These are phyloP conservation scores for Penicillium lividum DNA, from an alignment of 495 filamentous ascomycete species.

Conservation along the genomic window DNA sequence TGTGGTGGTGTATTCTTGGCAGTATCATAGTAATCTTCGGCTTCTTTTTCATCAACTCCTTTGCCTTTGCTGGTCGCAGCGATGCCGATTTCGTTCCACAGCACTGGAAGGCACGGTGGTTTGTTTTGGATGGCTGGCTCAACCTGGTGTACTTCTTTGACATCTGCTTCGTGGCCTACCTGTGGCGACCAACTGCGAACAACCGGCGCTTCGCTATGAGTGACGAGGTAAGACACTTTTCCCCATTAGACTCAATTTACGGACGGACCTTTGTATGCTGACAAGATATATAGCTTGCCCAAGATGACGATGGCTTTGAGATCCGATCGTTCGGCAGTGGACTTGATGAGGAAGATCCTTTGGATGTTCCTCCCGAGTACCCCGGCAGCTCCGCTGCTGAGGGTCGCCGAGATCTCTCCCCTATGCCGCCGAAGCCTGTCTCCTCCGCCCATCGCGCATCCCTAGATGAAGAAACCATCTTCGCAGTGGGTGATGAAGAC, in stretches of 20 bases:
- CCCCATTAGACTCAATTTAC: neutral
- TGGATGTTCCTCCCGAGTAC: constrained; percentile 43
- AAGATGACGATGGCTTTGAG: constrained; percentile 98
- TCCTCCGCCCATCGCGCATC: constrained; percentile 60
- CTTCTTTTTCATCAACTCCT: constrained; percentile 95
- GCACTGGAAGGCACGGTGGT: constrained; percentile 97
- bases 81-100: constrained; percentile 88
- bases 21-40: constrained; percentile 94
- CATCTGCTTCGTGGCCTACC: constrained; percentile 88
- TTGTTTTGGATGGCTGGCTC: constrained; percentile 95
- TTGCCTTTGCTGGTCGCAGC: constrained; percentile 80
- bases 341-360: constrained; percentile 66
- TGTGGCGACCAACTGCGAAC: constrained; percentile 96
- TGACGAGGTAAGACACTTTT: constrained; percentile 67
- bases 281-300: constrained; percentile 66
- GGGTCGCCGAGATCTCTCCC: constrained; percentile 45
- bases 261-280: constrained; percentile 17
- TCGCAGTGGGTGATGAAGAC: constrained; percentile 88
- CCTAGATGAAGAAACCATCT: constrained; percentile 90
- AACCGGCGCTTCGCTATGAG: constrained; percentile 98
- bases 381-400: constrained; percentile 28
- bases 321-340: constrained; percentile 88
- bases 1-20: constrained; percentile 95
- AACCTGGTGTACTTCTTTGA: constrained; percentile 95
- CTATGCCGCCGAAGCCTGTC: constrained; percentile 54